Percentiles rank a stretch among this genome's conserved stretches.
phyloP scores from a whole-genome alignment of 306 rosid species.

The Cucurbita pepo region DNA sequence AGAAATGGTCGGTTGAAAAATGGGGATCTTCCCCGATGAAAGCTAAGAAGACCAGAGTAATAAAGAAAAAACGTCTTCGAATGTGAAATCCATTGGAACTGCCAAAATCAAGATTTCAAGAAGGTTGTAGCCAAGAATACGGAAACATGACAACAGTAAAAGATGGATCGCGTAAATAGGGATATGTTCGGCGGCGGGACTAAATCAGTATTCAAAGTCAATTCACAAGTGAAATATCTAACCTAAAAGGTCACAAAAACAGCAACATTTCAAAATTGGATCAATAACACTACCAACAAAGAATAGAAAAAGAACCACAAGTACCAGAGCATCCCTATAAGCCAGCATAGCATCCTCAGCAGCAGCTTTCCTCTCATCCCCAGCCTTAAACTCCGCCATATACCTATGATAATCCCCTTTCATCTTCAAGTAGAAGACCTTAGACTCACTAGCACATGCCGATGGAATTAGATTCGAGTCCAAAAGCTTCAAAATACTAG shows the following conservation, averaged over 20 bases:
- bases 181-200: not conserved
- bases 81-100: not conserved
- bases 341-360: constrained; percentile 25
- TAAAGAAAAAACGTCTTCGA: not conserved
- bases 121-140: not conserved
- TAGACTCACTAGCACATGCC: constrained; percentile 17
- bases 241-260: not conserved
- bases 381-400: constrained; percentile 23
- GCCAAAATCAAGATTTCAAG: not conserved
- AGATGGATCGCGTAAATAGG: not conserved
- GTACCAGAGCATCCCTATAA: constrained; percentile 24
- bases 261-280: not conserved
- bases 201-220: constrained; percentile 1
- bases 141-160: not conserved
- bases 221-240: not conserved
- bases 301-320: not conserved
- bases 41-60: not conserved
- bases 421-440: constrained; percentile 29
- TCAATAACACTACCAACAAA: not conserved
- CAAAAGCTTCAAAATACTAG: constrained; percentile 15
- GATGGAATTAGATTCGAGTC: constrained; percentile 18
- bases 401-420: constrained; percentile 25
- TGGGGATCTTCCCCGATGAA: not conserved
- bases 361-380: constrained; percentile 17
- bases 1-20: not conserved